These are phyloP conservation scores for Agaricus bisporus DNA, from an alignment of 768 basidiomycete species.

Conservation along the genomic window DNA sequence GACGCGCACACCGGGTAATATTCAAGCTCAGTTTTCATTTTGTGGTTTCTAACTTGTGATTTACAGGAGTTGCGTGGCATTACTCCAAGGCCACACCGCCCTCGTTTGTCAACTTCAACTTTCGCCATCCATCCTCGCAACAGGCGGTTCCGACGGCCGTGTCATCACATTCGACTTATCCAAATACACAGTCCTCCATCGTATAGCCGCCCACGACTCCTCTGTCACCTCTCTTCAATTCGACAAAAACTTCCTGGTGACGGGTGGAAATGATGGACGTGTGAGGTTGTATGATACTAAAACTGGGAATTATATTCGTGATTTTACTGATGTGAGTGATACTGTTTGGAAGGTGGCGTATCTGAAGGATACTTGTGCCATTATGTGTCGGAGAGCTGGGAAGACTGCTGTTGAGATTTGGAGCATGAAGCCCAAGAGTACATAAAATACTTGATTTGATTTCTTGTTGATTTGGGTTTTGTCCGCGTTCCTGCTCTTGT, in stretches of 20 bases:
- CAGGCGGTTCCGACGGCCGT: constrained; percentile 86
- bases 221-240: constrained; percentile 85
- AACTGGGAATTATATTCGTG: constrained; percentile 66
- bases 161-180: constrained; percentile 37
- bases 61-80: constrained; percentile 68
- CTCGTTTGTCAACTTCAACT: constrained; percentile 90
- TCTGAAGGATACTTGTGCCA: constrained; percentile 55
- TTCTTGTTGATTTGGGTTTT: background rate
- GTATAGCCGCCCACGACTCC: constrained; percentile 85
- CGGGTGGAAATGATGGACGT: constrained; percentile 81
- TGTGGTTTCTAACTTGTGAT: background rate
- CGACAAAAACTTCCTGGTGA: constrained; percentile 75
- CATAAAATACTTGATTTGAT: background rate
- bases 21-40: background rate
- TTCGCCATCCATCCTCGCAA: constrained; percentile 59
- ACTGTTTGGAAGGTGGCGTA: constrained; percentile 85
- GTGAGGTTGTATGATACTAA: constrained; percentile 66
- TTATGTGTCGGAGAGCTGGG: constrained; percentile 75
- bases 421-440: constrained; percentile 48
- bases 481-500: no score
- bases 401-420: constrained; percentile 88
- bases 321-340: constrained; percentile 72
- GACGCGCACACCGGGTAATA: constrained; percentile 77
- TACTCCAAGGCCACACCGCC: constrained; percentile 87
- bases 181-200: constrained; percentile 41